Conservation (phyloP, 805 yeast species). For the Hanseniaspora meyeri region DNA sequence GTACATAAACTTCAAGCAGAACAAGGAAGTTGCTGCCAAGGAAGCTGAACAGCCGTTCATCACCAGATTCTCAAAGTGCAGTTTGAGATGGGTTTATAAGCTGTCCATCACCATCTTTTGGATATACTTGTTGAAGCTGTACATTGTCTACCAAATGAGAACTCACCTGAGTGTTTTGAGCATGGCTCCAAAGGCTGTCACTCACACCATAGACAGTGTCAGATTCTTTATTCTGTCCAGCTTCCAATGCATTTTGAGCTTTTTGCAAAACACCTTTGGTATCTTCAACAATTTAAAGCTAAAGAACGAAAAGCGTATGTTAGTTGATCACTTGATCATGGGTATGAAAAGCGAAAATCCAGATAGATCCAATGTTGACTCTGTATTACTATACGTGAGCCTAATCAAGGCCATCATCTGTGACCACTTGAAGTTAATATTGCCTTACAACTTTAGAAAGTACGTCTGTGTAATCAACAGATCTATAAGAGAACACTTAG, state of each 20-base stretch:
- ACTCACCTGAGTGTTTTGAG: background rate
- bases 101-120: background rate
- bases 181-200: background rate
- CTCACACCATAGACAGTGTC: background rate
- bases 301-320: slow-evolving; percentile 5
- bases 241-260: slow-evolving; percentile 1
- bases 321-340: slow-evolving; percentile 3
- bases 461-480: background rate
- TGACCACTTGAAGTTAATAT: background rate
- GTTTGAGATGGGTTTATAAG: slow-evolving; percentile 5
- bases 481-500: background rate
- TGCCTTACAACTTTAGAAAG: background rate
- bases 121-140: slow-evolving; percentile 11
- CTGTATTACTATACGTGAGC: background rate
- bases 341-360: background rate
- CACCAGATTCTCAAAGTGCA: background rate
- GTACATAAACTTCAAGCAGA: slow-evolving; percentile 6
- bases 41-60: background rate
- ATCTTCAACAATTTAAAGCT: slow-evolving; percentile 1
- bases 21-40: background rate
- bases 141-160: slow-evolving; percentile 14
- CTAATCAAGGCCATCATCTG: background rate
- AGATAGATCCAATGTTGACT: background rate
- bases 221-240: slow-evolving; percentile 1
- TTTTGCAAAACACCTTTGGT: slow-evolving; percentile 5